Percentiles rank a stretch among this genome's conserved stretches.
Evolutionary conservation across 73 alveolate genomes (phyloP).

Genomic region (Tetrahymena borealis): DNA sequence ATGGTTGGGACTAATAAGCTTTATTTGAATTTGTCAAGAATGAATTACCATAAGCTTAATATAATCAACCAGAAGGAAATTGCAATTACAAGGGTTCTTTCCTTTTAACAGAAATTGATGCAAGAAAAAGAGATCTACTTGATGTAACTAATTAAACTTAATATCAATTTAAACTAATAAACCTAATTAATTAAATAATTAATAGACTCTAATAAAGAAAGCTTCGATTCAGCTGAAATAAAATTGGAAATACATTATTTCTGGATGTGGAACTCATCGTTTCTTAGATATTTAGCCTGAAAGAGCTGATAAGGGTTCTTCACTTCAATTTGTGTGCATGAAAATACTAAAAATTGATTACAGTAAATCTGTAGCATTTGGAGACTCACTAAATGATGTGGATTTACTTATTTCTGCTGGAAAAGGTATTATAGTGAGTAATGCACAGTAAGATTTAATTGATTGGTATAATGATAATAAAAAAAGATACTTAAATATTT

Average conservation of each 20-base stretch:
- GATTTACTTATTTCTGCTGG: background rate
- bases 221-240: background rate
- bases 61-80: background rate
- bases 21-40: background rate
- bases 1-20: background rate
- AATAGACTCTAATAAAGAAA: background rate
- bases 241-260: background rate
- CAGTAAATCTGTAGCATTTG: background rate
- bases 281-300: background rate
- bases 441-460: background rate
- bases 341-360: background rate
- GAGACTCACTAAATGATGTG: background rate
- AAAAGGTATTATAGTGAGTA: background rate
- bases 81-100: background rate
- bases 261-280: background rate
- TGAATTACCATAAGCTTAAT: background rate
- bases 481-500: background rate
- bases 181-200: background rate
- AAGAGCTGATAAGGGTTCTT: background rate
- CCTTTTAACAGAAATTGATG: background rate
- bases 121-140: background rate
- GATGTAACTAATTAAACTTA: too few species aligned
- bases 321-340: background rate
- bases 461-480: background rate
- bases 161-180: background rate